A percentile compares a stretch with the other conserved stretches of the same genome.
phyloP scores from a whole-genome alignment of 306 rosid genomes.

The Dalbergia oliveri region DNA sequence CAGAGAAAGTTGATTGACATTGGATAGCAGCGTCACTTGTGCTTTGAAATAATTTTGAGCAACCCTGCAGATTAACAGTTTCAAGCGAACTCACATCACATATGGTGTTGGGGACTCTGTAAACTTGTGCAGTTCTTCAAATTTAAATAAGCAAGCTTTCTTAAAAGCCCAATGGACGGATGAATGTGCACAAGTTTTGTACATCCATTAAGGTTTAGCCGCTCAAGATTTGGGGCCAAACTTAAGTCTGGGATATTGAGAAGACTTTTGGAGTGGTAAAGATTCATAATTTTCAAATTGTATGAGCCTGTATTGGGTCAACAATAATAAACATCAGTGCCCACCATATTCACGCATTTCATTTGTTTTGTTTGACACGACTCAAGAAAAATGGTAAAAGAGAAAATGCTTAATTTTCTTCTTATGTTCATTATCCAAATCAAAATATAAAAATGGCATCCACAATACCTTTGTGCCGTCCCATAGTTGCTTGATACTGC shows the following conservation, averaged over 20 bases:
- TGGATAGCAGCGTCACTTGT: background rate
- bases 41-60: background rate
- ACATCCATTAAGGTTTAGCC: constrained; percentile 11
- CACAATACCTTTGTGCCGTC: constrained; percentile 20
- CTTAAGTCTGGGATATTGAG: background rate
- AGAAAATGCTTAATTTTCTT: background rate
- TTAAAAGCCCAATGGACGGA: background rate
- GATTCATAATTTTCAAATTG: constrained; percentile 13
- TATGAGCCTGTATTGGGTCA: background rate
- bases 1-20: background rate
- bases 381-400: no score
- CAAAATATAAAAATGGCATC: no score
- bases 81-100: background rate
- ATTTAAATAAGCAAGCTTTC: background rate
- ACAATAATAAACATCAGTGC: background rate
- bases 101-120: background rate
- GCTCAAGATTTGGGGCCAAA: background rate
- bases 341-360: no score
- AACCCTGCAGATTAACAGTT: background rate
- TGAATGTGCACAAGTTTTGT: background rate
- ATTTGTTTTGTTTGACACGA: background rate
- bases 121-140: constrained; percentile 6
- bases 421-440: background rate
- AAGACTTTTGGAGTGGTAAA: background rate
- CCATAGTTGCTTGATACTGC: constrained; percentile 32